Conservation (phyloP, 352 stramenopile genomes). For the Pythium monospermum region DNA sequence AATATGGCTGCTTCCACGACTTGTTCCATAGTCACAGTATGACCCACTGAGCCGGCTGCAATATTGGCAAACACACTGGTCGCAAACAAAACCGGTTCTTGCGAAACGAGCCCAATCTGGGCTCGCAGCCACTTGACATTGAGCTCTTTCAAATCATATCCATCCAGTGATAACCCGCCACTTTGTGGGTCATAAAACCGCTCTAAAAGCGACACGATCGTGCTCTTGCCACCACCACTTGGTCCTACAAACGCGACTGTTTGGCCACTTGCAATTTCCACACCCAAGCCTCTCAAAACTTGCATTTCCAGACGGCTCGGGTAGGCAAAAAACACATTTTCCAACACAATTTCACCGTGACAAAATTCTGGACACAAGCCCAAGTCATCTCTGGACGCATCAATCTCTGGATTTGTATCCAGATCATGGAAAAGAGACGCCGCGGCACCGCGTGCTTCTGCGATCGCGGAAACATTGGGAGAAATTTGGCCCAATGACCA, state of each 20-base stretch:
- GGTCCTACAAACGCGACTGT: constrained; percentile 15
- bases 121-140: constrained; percentile 49
- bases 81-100: constrained; percentile 78
- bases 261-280: constrained; percentile 27
- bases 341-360: constrained; percentile 29
- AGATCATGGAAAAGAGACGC: constrained; percentile 28
- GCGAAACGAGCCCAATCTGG: constrained; percentile 42
- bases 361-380: constrained; percentile 15
- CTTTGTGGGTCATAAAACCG: constrained; percentile 74
- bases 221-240: constrained; percentile 17
- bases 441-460: constrained; percentile 20
- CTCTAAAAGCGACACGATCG: constrained; percentile 53
- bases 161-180: constrained; percentile 65
- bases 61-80: constrained; percentile 76
- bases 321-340: constrained; percentile 54
- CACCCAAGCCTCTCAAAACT: neutral
- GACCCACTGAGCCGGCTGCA: constrained; percentile 2
- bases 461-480: constrained; percentile 20
- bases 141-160: constrained; percentile 41
- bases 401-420: constrained; percentile 27
- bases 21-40: neutral
- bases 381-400: constrained; percentile 23
- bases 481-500: constrained; percentile 21
- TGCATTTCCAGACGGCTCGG: constrained; percentile 29
- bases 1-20: constrained; percentile 7